Evolutionary conservation across 495 filamentous ascomycete species (phyloP).

Genomic region (Xylaria acuta): DNA sequence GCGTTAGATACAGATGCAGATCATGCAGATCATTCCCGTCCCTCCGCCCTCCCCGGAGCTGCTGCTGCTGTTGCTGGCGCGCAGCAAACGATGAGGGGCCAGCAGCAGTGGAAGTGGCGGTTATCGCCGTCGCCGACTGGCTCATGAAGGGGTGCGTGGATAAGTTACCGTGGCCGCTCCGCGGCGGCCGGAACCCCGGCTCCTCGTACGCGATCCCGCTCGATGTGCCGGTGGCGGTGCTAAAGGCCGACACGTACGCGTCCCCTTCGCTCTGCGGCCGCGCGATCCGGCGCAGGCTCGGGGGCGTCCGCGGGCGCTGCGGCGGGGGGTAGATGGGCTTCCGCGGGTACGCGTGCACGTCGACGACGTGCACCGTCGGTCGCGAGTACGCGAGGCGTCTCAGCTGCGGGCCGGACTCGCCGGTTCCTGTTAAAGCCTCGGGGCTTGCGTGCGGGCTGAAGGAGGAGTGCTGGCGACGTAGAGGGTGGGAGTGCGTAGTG

Average conservation of each 20-base stretch:
- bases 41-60: no score
- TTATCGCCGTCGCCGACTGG: slow-evolving; percentile 5
- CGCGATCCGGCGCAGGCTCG: slow-evolving; percentile 31
- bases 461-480: slow-evolving; percentile 38
- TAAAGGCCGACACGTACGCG: slow-evolving; percentile 17
- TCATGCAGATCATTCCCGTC: background rate
- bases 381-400: slow-evolving; percentile 40
- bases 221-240: background rate
- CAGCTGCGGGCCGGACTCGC: slow-evolving; percentile 42
- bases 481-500: slow-evolving; percentile 3
- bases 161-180: slow-evolving; percentile 23
- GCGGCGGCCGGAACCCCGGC: slow-evolving; percentile 15
- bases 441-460: slow-evolving; percentile 37
- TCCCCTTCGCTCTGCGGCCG: slow-evolving; percentile 15
- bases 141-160: slow-evolving; percentile 19
- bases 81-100: background rate
- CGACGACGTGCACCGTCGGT: slow-evolving; percentile 35
- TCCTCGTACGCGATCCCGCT: slow-evolving; percentile 22
- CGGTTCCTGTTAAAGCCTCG: background rate
- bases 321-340: slow-evolving; percentile 42
- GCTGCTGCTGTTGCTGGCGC: background rate
- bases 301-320: slow-evolving; percentile 35
- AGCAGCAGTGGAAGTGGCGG: no score
- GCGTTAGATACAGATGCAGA: background rate
- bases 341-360: slow-evolving; percentile 48